These are phyloP conservation scores for Peniophora sp. DNA, from an alignment of 1,284 basidiomycete species.

Conservation along the genomic window DNA sequence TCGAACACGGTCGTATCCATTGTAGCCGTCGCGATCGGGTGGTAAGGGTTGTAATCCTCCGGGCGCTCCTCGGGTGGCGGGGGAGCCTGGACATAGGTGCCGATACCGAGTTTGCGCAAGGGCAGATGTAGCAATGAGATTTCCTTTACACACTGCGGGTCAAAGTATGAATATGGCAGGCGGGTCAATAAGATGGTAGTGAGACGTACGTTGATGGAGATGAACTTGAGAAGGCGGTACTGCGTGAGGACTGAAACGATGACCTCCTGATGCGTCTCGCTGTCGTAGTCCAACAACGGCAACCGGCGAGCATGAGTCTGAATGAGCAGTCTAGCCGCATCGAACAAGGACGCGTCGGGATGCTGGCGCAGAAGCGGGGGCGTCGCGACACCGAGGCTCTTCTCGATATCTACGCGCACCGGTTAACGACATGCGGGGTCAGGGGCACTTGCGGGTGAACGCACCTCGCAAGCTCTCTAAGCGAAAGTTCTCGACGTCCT, in stretches of 20 bases:
- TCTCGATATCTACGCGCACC: conserved; percentile 77
- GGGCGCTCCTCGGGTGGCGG: conserved; percentile 31
- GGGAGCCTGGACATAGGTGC: conserved; percentile 74
- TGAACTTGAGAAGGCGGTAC: conserved; percentile 97
- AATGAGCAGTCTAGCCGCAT: conserved; percentile 87
- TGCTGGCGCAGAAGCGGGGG: conserved; percentile 89
- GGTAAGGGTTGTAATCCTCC: conserved; percentile 61
- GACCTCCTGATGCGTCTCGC: conserved; percentile 91
- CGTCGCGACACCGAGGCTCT: conserved; percentile 83
- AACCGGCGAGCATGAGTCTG: conserved; percentile 93
- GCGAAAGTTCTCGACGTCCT: conserved; percentile 93
- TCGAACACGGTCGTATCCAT: conserved; percentile 93
- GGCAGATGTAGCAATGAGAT: conserved; percentile 71
- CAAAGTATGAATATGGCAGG: not conserved
- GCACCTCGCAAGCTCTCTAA: conserved; percentile 82
- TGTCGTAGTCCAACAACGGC: conserved; percentile 89
- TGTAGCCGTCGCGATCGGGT: conserved; percentile 90
- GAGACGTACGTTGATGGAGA: conserved; percentile 82
- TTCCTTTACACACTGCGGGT: conserved; percentile 58
- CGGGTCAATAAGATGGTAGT: conserved; percentile 3
- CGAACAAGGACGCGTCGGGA: conserved; percentile 83
- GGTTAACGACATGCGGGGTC: conserved; percentile 6
- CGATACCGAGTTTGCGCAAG: conserved; percentile 85
- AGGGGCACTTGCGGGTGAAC: conserved; percentile 14
- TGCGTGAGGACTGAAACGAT: conserved; percentile 96